Evolutionary conservation across 2,329 filamentous ascomycete genomes (phyloP), one percentile per base, ranked within the genome.

Genomic region (Pseudogymnoascus sp.): DNA sequence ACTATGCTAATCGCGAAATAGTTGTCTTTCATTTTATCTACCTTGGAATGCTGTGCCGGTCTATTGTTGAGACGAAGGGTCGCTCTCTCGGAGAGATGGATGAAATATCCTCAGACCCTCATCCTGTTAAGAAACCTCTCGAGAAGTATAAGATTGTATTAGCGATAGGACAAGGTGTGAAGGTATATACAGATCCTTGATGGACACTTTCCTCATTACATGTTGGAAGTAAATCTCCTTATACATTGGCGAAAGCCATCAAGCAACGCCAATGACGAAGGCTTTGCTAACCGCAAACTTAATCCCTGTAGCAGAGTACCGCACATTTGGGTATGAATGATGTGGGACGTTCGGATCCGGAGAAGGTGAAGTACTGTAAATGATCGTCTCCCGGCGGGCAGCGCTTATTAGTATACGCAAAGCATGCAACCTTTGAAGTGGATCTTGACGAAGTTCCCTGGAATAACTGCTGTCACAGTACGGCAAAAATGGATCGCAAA

Each of bases 91-190:
- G 38, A 35, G 55, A 59, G 55, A 12, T 59, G 2, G 23, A 59
- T 21, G 26, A 59, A 14, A 35, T 59, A 6, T 59, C 38, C 16
- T 8, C 21, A 5, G 55, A 59, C 31, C 19, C 43, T 29, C 16
- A 60, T 14, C 61, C 61, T 11, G 49, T 62, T 7, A 62, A 39
- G 12, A 37, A 16, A n/a, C 26, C 16, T 19, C 26, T 58, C 23
- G 29, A 60, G 45, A 60, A 29, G 43, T n/a, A 62, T n/a, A 52
- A 62, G 43, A 23, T 62, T 45, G 6, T 45, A 26, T 5, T 45
- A 14, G 41, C 19, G 6, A 12, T 12, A n/a, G 21, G 12, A n/a
- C 12, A 45, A 26, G 41, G 41, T 11, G 41, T n/a, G 19, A 45
- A n/a, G 12, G 39, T 3, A 14, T 21, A 45, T 45, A 26, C 23